These are phyloP conservation scores for Penicillium turbatum DNA, from an alignment of 495 filamentous ascomycete species.

Conservation along the genomic window DNA sequence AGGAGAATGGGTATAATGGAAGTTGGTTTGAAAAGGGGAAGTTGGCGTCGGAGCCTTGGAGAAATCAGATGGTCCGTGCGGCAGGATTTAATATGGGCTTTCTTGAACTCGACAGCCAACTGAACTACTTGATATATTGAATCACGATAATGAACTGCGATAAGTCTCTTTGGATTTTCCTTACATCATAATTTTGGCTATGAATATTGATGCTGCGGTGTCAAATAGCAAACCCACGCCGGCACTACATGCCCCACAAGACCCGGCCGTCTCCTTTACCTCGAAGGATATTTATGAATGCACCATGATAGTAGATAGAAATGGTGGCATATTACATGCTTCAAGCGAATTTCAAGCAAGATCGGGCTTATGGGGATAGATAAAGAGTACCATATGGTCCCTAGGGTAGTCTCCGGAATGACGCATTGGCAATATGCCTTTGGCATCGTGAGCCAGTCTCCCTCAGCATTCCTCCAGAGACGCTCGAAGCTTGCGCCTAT, in stretches of 20 bases:
- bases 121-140: background rate
- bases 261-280: background rate
- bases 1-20: conserved; percentile 1
- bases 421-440: background rate
- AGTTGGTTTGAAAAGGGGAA: conserved; percentile 16
- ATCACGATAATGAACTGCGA: too few relatives aligned
- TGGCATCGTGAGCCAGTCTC: background rate
- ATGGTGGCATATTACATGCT: background rate
- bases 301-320: background rate
- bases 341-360: background rate
- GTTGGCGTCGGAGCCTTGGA: conserved; percentile 5
- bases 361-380: background rate
- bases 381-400: conserved; percentile 1
- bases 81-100: conserved; percentile 1
- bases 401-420: conserved; percentile 48
- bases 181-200: too few relatives aligned
- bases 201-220: background rate
- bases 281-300: background rate
- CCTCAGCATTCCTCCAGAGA: conserved; percentile 1
- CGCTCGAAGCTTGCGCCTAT: conserved; percentile 70
- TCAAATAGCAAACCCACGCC: background rate
- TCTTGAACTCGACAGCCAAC: background rate
- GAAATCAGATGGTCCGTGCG: conserved; percentile 20
- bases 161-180: too few relatives aligned
- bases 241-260: background rate